Base-by-base conservation (phyloP, 305 asterid genomes). In the Rubia balearica region DNA sequence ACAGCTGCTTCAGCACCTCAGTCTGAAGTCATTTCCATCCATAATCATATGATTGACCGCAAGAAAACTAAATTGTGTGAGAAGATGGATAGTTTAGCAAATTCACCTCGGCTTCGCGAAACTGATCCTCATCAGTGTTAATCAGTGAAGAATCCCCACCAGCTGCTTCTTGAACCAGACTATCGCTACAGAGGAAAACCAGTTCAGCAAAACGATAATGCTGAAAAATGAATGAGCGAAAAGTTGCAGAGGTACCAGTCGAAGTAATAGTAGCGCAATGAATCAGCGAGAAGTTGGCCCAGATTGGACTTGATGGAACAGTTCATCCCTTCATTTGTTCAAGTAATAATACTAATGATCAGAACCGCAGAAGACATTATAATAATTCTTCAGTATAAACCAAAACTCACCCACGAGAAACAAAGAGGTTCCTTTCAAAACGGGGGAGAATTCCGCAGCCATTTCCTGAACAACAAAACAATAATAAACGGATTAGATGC, bases 1-100 rank as follows among this genome's bases (percentile, higher is more conserved):
- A 91, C 81, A 94, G 78, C 85, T 94, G 99, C 85, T 84, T 89
- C 83, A 94, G 76, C 48, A 94, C 96, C 84, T 94, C 98, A 73
- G 69, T 68, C 65, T 65, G 57, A 55, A 45, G 46, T 57, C 65
- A 65, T 36, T 60, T 69, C 21, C 67, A 53, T 53, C 59, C 59
- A n/a, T 17, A 1, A 6, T n/a, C 49, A 45, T 21, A 43, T 21
- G 45, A 22, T 30, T 19, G 33, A 24, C n/a, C 33, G 22, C 68
- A 45, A 42, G 62, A 62, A 57, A 60, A 72, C 22, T 36, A 72
- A 38, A 61, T 16, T 10, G 64, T 45, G 21, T 24, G 10, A 38
- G 70, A 69, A 53, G 61, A 59, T 16, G 74, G 41, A 73, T 19
- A 41, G 21, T 62, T 27, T 61, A 60, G 42, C 63, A 22, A 51